phyloP scores from a whole-genome alignment of 305 asterid species.

The Solanum aculeatissimum region DNA sequence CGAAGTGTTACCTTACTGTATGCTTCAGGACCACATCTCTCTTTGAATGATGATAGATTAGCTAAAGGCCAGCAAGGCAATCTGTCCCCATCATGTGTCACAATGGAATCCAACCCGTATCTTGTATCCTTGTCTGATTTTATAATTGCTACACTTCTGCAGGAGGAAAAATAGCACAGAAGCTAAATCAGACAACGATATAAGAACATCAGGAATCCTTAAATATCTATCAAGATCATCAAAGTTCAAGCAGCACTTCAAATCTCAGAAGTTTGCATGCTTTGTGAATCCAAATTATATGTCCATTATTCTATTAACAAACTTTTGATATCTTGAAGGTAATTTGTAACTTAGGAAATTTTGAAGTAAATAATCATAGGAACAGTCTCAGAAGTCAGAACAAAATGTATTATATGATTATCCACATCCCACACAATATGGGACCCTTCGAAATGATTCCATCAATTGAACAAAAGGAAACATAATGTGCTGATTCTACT shows the following conservation, averaged over 20 bases:
- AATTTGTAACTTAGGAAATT: neutral
- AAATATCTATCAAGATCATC: neutral
- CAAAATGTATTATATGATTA: neutral
- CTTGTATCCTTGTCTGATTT: slow-evolving; percentile 77
- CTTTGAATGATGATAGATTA: slow-evolving; percentile 53
- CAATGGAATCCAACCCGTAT: slow-evolving; percentile 68
- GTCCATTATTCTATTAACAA: neutral
- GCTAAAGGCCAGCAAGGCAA: slow-evolving; percentile 77
- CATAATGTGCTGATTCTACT: neutral
- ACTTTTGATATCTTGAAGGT: neutral
- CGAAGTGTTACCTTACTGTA: slow-evolving; percentile 46
- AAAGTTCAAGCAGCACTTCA: neutral
- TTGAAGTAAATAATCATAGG: neutral
- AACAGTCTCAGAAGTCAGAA: neutral
- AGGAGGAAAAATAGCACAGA: neutral
- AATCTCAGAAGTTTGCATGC: neutral
- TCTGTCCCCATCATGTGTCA: slow-evolving; percentile 87
- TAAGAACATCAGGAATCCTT: neutral
- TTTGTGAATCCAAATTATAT: neutral
- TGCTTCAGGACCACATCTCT: slow-evolving; percentile 55
- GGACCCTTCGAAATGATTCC: neutral
- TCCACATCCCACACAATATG: neutral
- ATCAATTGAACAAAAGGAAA: neutral
- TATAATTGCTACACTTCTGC: slow-evolving; percentile 72
- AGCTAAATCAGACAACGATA: neutral